Evolutionary conservation across 345 rosid species (phyloP), one percentile per base, ranked within the genome.

Genomic region (Acer campestre): DNA sequence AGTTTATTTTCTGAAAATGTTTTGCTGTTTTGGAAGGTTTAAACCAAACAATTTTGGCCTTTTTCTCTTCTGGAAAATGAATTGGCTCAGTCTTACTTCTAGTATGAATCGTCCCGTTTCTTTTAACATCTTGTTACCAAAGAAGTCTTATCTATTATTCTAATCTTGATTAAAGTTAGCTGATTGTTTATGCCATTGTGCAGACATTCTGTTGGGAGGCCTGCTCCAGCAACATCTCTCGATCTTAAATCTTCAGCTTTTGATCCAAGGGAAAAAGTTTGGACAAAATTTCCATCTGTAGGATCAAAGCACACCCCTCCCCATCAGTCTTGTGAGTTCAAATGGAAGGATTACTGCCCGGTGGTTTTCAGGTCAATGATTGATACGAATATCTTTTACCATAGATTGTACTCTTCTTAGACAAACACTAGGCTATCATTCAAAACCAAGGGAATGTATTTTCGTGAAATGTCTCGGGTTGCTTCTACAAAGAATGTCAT

Each of bases 321-420:
- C 62, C 99, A 96, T 82, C 94, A 86, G 82, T 96, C 98, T 51
- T 81, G 84, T 51, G 99, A 96, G 74, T 96, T 96, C 81, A 94
- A 77, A 81, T 96, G 99, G 99, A 96, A 96, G 82, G 99, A 96
- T 70, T 96, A 96, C 78, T 94, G 99, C 67, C 99, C 98, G 14
- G 88, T 96, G 73, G 99, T 94, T 78, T 96, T 96, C 91, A 93
- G 99, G 99, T 96, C 61, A 55, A 77, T 61, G 40, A 75, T 58
- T 73, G 9, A 40, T 48, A 42, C 38, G 67, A 75, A 16, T 35
- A 20, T 71, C 61, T 23, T 70, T 66, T 51, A 20, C 20, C 38
- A 35, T 35, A 4, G 38, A 35, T 35, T 35, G 38, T 10, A 69
- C 63, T 5, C 25, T 29, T 56, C 42, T 73, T 17, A 70, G 16